phyloP scores from a whole-genome alignment of 2,329 filamentous ascomycete species.

The Botrytis aclada region DNA sequence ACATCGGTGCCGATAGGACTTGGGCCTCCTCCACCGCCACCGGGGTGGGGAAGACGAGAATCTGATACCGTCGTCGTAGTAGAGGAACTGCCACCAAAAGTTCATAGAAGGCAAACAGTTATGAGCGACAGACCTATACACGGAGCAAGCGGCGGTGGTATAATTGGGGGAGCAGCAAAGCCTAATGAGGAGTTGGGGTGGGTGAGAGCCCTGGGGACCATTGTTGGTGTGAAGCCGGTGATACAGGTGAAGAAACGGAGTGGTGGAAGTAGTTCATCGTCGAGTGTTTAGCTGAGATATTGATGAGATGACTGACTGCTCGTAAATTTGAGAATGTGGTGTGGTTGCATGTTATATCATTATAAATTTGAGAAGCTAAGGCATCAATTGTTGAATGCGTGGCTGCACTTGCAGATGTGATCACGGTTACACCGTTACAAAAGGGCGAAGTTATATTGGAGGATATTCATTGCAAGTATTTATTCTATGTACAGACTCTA shows the following conservation, averaged over 20 bases:
- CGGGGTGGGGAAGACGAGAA: not conserved
- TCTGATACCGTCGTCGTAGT: not conserved
- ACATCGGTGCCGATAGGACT: not conserved
- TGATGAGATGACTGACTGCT: not conserved
- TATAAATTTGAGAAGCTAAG: not conserved
- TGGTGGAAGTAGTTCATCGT: not conserved
- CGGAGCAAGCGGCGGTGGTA: not conserved
- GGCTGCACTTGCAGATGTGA: slow-evolving; percentile 1
- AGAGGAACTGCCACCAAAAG: not conserved
- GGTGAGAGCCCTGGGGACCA: slow-evolving; percentile 3
- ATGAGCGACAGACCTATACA: not conserved
- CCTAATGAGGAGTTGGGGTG: slow-evolving; percentile 10
- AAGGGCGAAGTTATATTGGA: not conserved
- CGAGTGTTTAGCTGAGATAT: not conserved
- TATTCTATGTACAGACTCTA: slow-evolving; percentile 20
- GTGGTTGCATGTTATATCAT: not conserved
- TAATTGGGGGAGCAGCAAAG: not conserved
- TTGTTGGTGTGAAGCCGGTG: slow-evolving; percentile 8
- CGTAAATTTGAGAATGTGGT: not conserved
- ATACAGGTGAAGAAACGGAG: not conserved
- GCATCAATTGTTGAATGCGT: not conserved
- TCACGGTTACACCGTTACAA: no score
- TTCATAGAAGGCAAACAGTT: not conserved
- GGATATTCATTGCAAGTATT: slow-evolving; percentile 1
- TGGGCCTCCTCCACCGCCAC: not conserved